Evolutionary conservation across 2,329 filamentous ascomycete species (phyloP), one percentile per base, ranked within the genome.

Genomic region (Beauveria australis): DNA sequence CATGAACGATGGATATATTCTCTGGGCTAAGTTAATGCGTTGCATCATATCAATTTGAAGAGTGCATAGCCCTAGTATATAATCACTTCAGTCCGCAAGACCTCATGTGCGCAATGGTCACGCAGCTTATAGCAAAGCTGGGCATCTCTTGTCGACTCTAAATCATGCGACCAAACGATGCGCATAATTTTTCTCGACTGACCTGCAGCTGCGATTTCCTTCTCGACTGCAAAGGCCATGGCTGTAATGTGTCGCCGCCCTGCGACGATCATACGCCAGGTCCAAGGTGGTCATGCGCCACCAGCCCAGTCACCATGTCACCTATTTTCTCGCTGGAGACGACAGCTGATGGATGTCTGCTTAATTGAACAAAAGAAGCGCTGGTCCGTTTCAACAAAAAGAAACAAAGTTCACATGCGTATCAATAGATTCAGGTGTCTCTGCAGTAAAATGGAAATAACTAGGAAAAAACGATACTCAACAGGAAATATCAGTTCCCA

Each of bases 401-500:
- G 18, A 44, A 40, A 28, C 10, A 19, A 33, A 19, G 3, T 52
- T 59, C 22, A 49, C 26, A 37, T 44, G 40, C 47, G 26, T 37
- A 59, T 59, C 56, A 30, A 53, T 41, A 53, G 47, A 59, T 58
- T 64, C 61, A 59, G 62, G 63, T 61, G 59, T 64, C 51, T 60
- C 56, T 62, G 56, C 12, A 52, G 48, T 53, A 51, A 44, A 59
- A 37, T 44, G 33, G 53, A n/a, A 53, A 44, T 22, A 52, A n/a
- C 48, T 63, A 64, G 62, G 30, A 44, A 40, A 40, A 53, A 28
- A 24, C 49, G 48, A n/a, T 24, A 53, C 49, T 48, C 51, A 19
- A 60, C 49, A 59, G 37, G 10, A 48, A 22, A 60, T 37, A 53
- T 24, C 66, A 70, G 66, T 65, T 65, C 66, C 63, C 54, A 57